Evolutionary conservation across 768 basidiomycete genomes (phyloP).

Genomic region (Candolleomyces eurysporus): DNA sequence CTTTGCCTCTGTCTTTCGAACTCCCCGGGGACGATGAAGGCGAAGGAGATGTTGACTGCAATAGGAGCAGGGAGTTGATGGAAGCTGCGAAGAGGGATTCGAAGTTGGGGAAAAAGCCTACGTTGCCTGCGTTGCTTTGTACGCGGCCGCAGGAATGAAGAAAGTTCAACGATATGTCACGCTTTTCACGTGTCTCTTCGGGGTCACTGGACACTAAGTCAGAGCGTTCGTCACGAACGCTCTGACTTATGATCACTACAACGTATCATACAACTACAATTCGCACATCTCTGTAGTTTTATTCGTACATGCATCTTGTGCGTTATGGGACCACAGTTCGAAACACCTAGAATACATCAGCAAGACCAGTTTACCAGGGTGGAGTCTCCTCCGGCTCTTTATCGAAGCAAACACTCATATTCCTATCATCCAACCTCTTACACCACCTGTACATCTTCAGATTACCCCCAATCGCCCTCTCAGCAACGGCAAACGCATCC

Average conservation of each 20-base stretch:
- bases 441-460: constrained; percentile 15
- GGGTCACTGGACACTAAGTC: too few relatives aligned
- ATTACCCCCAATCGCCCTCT: constrained; percentile 9
- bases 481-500: constrained; percentile 16
- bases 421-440: constrained; percentile 7
- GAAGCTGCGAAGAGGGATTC: constrained; percentile 28
- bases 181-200: too few relatives aligned
- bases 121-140: constrained; percentile 32
- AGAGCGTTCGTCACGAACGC: too few relatives aligned
- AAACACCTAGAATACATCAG: neutral
- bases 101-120: constrained; percentile 24
- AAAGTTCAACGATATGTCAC: too few relatives aligned
- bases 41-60: constrained; percentile 30
- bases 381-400: constrained; percentile 3
- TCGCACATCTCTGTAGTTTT: neutral
- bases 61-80: constrained; percentile 31
- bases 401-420: constrained; percentile 14
- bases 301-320: neutral
- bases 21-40: constrained; percentile 28
- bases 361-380: constrained; percentile 7
- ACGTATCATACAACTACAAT: too few relatives aligned
- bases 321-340: neutral
- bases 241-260: too few relatives aligned
- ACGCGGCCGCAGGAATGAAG: constrained; percentile 9
- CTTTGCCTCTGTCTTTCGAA: constrained; percentile 13